Conservation (phyloP, 805 yeast genomes). For the Candida parachauliodes region DNA sequence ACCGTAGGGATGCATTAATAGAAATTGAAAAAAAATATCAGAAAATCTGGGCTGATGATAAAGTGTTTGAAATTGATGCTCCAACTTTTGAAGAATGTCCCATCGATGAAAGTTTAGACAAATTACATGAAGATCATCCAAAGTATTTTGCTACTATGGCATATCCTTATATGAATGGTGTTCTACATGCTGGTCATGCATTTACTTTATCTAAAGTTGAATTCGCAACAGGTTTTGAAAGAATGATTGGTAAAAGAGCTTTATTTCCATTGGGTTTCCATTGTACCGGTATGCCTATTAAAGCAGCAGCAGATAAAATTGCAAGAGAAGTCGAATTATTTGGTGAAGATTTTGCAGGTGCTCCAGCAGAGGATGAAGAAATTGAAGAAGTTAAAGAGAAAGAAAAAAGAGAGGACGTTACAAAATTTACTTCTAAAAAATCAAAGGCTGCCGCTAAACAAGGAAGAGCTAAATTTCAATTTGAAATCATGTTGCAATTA, state of each 20-base stretch:
- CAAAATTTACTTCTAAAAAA: slow-evolving; percentile 90
- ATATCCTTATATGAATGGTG: slow-evolving; percentile 99
- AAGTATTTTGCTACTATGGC: slow-evolving; percentile 94
- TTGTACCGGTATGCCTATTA: slow-evolving; percentile 99
- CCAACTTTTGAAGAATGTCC: slow-evolving; percentile 66
- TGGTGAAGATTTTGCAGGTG: slow-evolving; percentile 74
- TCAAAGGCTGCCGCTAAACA: slow-evolving; percentile 91
- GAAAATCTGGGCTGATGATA: slow-evolving; percentile 80
- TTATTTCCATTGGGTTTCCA: slow-evolving; percentile 96
- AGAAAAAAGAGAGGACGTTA: slow-evolving; percentile 59
- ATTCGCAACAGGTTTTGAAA: slow-evolving; percentile 87
- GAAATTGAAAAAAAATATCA: slow-evolving; percentile 88
- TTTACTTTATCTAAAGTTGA: slow-evolving; percentile 94
- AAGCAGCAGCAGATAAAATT: slow-evolving; percentile 93
- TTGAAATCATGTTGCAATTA: slow-evolving; percentile 91
- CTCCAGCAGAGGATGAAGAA: slow-evolving; percentile 60
- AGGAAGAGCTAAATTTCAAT: slow-evolving; percentile 92
- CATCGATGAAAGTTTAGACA: slow-evolving; percentile 46
- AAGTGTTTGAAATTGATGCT: slow-evolving; percentile 82
- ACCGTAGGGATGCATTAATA: slow-evolving; percentile 91
- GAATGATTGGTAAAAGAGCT: slow-evolving; percentile 91
- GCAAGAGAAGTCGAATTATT: slow-evolving; percentile 88
- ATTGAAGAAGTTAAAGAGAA: slow-evolving; percentile 18
- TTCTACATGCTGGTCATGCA: slow-evolving; percentile 94
- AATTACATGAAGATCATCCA: slow-evolving; percentile 74